These are phyloP conservation scores for Agastache rugosa DNA, from an alignment of 257 asterid species.

Conservation along the genomic window DNA sequence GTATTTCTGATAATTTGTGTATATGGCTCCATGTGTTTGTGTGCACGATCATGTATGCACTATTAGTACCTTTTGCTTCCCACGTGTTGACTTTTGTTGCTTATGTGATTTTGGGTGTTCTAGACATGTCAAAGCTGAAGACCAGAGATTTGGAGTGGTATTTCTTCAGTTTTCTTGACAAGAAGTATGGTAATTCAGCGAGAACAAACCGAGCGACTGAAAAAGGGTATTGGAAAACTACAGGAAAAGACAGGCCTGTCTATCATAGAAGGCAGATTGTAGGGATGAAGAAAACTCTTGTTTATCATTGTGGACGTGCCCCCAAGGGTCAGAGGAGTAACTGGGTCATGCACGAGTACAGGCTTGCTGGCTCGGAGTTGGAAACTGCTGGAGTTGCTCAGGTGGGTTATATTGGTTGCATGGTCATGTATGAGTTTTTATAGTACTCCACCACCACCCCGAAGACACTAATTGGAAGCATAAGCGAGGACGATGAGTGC, in stretches of 20 bases:
- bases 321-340: constrained; percentile 88
- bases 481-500: constrained; percentile 37
- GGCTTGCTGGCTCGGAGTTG: constrained; percentile 62
- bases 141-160: constrained; percentile 95
- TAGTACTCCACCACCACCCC: constrained; percentile 28
- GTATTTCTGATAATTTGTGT: neutral
- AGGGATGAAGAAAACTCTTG: constrained; percentile 97
- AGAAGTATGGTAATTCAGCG: constrained; percentile 85
- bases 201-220: constrained; percentile 92
- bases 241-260: constrained; percentile 90
- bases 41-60: neutral
- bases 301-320: constrained; percentile 92
- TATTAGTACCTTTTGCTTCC: neutral
- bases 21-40: neutral
- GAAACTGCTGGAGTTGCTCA: constrained; percentile 66
- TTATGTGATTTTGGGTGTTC: constrained; percentile 19
- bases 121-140: constrained; percentile 78
- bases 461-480: constrained; percentile 34
- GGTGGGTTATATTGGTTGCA: constrained; percentile 56
- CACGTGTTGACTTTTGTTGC: neutral
- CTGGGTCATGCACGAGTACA: constrained; percentile 99
- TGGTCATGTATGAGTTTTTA: constrained; percentile 33
- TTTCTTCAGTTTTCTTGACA: constrained; percentile 84
- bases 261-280: constrained; percentile 57
- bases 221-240: constrained; percentile 94